Base-by-base conservation (phyloP, 768 basidiomycete genomes). In the Tremella yokohamensis region DNA sequence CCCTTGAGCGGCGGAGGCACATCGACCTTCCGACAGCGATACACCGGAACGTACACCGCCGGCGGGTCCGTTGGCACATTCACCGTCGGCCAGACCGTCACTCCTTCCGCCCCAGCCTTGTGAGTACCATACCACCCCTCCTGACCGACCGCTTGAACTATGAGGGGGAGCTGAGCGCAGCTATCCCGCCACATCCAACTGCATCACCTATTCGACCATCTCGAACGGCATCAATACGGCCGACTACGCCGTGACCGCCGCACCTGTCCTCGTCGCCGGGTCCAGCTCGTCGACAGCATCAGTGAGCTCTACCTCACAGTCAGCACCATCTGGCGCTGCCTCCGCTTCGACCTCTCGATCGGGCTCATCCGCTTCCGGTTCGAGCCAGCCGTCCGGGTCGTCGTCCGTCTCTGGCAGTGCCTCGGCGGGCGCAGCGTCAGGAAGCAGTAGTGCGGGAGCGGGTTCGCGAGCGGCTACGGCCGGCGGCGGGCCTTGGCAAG, bases 11-110 rank as follows among this genome's bases (percentile, higher is more conserved):
- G 70, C 66, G 76, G 75, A 12, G 65, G 65, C 20, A 76, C 72
- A 51, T 76, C 74, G 6, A 78, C 77, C 45, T 78, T 77, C 55
- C 69, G 69, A 48, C 76, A 77, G 64, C 68, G 76, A 65, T 77
- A 78, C 75, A 77, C 75, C 47, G 76, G 74, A 52, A 66, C 74
- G 24, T 78, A 70, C 68, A 74, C 72, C 48, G 68, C 65, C 26
- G 60, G 47, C 40, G 65, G 67, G 25, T 55, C 63, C 37, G 61
- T 68, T 38, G 66, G 61, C 18, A 58, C 57, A 18, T 77, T 61
- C 63, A 78, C 77, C 19, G 63, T 77, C 56, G 77, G 77, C 44
- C 56, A 74, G 50, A 76, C 75, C 26, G 75, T 75, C 34, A 78
- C 77, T 29, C 77, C 77, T 66, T 74, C 72, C 15, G 72, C 64